Evolutionary conservation across 768 basidiomycete species (phyloP).

Genomic region (Boletus sp.): DNA sequence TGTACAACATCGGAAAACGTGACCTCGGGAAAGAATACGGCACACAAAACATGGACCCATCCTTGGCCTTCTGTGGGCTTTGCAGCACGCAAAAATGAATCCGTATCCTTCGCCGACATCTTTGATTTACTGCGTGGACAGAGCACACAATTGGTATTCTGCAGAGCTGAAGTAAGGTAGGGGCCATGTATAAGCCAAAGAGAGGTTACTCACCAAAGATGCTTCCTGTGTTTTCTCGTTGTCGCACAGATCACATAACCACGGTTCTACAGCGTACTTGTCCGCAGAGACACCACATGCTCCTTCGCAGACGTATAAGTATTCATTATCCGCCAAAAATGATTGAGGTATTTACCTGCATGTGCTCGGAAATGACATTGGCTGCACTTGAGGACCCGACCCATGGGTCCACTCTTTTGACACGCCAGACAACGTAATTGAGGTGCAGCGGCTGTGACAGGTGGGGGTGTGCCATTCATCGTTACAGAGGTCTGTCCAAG

Average conservation of each 20-base stretch:
- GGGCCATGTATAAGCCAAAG: background rate
- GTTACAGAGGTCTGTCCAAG: constrained; percentile 35
- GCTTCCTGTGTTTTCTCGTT: constrained; percentile 81
- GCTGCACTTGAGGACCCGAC: constrained; percentile 78
- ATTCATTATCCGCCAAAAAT: background rate
- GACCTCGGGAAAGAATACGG: constrained; percentile 85
- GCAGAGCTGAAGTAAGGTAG: constrained; percentile 4
- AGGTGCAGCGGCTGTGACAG: constrained; percentile 47
- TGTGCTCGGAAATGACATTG: constrained; percentile 78
- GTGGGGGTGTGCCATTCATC: constrained; percentile 58
- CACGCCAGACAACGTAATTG: constrained; percentile 77
- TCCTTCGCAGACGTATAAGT: constrained; percentile 36
- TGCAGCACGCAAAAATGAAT: constrained; percentile 68
- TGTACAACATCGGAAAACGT: constrained; percentile 70
- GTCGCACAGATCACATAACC: constrained; percentile 86
- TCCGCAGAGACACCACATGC: constrained; percentile 68
- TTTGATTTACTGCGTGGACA: constrained; percentile 55
- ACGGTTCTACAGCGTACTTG: constrained; percentile 60
- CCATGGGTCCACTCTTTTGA: constrained; percentile 66
- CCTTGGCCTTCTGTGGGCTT: constrained; percentile 93
- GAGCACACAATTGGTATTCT: constrained; percentile 84
- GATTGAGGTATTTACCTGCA: constrained; percentile 47
- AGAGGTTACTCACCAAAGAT: constrained; percentile 56
- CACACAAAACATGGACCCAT: constrained; percentile 90
- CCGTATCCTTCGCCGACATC: constrained; percentile 45